Conservation (phyloP, 2,329 filamentous ascomycete species). For the Cylindrodendrum hubeiense region DNA sequence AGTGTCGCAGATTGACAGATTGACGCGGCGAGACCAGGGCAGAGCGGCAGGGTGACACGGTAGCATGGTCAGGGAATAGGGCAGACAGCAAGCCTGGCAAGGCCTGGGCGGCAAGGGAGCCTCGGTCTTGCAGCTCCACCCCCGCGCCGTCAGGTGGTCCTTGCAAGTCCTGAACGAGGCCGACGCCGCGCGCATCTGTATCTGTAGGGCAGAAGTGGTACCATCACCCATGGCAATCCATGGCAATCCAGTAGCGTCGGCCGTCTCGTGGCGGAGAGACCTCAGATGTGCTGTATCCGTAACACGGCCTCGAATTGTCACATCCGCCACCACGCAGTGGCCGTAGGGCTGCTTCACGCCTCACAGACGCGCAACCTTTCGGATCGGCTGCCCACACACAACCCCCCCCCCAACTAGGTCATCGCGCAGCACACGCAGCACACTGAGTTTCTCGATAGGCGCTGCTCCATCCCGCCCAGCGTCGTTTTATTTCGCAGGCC, state of each 20-base stretch:
- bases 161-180: background rate
- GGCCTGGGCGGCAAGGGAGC: too few species aligned
- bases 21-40: conserved; percentile 6
- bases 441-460: background rate
- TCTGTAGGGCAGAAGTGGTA: conserved; percentile 9
- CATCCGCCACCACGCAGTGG: background rate
- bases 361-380: background rate
- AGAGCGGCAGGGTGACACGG: background rate
- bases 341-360: background rate
- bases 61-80: background rate
- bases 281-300: background rate
- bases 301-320: background rate
- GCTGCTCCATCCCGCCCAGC: background rate
- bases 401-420: conserved; percentile 9
- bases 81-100: conserved; percentile 5
- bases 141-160: conserved; percentile 13
- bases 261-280: background rate
- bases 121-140: conserved; percentile 7
- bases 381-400: background rate
- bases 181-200: background rate
- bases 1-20: conserved; percentile 22
- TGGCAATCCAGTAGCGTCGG: background rate
- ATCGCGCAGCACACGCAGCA: conserved; percentile 11
- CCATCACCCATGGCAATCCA: background rate
- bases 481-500: background rate